These are phyloP conservation scores for Daldinia grandis DNA, from an alignment of 495 filamentous ascomycete species.

Conservation along the genomic window DNA sequence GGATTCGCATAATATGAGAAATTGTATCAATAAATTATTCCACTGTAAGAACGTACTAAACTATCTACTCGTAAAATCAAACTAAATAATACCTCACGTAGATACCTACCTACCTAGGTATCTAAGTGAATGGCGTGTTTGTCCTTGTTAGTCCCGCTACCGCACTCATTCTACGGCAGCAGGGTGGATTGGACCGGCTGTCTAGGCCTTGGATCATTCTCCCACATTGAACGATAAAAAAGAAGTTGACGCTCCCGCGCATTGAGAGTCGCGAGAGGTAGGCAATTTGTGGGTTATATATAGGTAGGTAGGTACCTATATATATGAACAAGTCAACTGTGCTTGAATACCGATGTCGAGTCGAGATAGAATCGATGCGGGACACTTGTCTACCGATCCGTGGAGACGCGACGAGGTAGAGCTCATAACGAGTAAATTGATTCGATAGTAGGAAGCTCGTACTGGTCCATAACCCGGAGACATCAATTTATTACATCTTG, in stretches of 20 bases:
- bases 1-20: background rate
- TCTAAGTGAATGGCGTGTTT: constrained; percentile 50
- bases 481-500: background rate
- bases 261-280: constrained; percentile 61
- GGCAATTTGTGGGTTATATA: constrained; percentile 62
- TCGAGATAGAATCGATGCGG: constrained; percentile 1
- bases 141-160: constrained; percentile 68
- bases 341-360: constrained; percentile 8
- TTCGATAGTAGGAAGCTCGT: background rate
- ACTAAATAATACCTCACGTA: too few species aligned
- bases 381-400: constrained; percentile 17
- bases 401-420: background rate
- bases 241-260: constrained; percentile 61
- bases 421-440: background rate
- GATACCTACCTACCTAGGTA: too few species aligned
- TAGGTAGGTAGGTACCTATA: background rate
- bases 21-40: background rate
- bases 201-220: constrained; percentile 66
- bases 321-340: background rate
- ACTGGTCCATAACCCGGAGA: background rate
- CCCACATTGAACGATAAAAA: constrained; percentile 66
- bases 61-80: background rate
- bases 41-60: background rate
- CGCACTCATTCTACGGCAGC: constrained; percentile 59
- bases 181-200: constrained; percentile 70